Percentiles rank a stretch among this genome's conserved stretches.
These are phyloP conservation scores for Petunia hybrid DNA, from an alignment of 305 asterid species.

Conservation along the genomic window DNA sequence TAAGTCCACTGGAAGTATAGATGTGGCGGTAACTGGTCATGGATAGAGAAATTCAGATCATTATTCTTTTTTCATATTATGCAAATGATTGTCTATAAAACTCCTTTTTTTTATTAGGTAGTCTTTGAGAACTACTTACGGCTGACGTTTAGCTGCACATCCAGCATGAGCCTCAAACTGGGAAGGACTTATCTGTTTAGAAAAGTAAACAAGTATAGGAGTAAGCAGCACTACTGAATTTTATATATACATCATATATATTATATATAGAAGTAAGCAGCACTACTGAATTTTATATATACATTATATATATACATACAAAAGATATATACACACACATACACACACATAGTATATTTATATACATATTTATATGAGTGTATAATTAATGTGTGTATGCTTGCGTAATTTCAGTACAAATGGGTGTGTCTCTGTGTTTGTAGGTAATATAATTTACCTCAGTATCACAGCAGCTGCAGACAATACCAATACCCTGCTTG, in stretches of 20 bases:
- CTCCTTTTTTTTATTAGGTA: neutral
- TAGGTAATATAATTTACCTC: conserved; percentile 55
- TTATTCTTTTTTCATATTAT: conserved; percentile 21
- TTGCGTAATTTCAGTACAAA: neutral
- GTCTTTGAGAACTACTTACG: conserved; percentile 61
- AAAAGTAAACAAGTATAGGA: conserved; percentile 30
- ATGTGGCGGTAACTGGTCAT: conserved; percentile 89
- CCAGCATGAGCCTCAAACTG: conserved; percentile 99
- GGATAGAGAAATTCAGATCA: conserved; percentile 27
- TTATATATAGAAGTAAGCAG: conserved; percentile 29
- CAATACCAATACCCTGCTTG: conserved; percentile 94
- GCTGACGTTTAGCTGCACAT: conserved; percentile 96
- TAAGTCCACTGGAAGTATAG: conserved; percentile 83
- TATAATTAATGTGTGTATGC: neutral
- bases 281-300: neutral
- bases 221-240: conserved; percentile 24
- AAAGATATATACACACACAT: neutral
- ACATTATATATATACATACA: neutral
- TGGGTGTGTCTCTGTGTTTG: neutral
- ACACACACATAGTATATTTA: neutral
- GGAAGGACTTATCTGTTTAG: conserved; percentile 90
- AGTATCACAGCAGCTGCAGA: conserved; percentile 83
- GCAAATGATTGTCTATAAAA: neutral
- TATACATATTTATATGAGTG: too few relatives aligned
- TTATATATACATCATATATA: too few relatives aligned